Percentiles rank a stretch among this genome's conserved stretches.
Conservation (phyloP, 75 land plant species). For the Picea glauca region DNA sequence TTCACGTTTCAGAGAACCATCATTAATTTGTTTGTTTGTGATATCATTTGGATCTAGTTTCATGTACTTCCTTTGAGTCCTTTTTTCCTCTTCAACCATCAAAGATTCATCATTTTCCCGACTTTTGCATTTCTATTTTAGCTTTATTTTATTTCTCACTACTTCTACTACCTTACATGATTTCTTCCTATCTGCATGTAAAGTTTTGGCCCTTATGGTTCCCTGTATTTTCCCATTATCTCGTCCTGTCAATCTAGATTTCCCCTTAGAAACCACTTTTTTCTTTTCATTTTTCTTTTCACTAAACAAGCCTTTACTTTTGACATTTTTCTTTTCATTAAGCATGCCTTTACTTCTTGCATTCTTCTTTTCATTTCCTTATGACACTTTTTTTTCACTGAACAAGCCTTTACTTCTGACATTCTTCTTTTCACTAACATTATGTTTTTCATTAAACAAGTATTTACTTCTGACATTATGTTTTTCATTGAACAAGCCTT, state of each 20-base stretch:
- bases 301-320: neutral
- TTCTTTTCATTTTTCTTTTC: neutral
- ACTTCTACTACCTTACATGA: neutral
- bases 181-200: constrained; percentile 3
- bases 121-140: neutral
- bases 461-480: neutral
- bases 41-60: constrained; percentile 61
- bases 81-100: constrained; percentile 11
- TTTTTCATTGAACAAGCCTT: constrained; percentile 1
- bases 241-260: neutral
- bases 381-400: neutral
- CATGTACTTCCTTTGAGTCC: constrained; percentile 39
- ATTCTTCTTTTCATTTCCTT: neutral
- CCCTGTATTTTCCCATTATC: neutral
- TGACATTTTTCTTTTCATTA: neutral
- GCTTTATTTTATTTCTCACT: neutral
- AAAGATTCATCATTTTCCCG: neutral
- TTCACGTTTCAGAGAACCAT: constrained; percentile 12
- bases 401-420: neutral
- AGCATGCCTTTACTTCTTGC: neutral
- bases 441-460: neutral
- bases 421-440: neutral
- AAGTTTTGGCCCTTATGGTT: neutral
- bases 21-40: constrained; percentile 69
- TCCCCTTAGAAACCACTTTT: neutral